Percentiles rank a stretch among this genome's conserved stretches.
Conservation (phyloP, 2,329 filamentous ascomycete species). For the Neopestalotiopsis sp. region DNA sequence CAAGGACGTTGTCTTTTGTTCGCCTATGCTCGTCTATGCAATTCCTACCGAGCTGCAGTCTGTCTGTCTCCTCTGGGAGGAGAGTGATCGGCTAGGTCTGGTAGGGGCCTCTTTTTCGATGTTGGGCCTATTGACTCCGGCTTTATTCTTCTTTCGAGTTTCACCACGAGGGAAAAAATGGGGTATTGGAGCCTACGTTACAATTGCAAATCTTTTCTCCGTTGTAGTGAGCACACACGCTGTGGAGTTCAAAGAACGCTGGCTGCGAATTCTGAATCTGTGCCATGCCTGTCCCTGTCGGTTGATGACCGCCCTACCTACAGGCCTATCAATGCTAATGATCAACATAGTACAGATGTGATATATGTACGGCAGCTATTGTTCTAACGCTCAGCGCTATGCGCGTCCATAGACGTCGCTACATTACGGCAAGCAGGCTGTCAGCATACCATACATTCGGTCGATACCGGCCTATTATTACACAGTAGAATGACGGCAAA, state of each 20-base stretch:
- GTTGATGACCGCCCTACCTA: neutral
- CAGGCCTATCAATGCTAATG: neutral
- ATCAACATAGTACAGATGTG: constrained; percentile 3
- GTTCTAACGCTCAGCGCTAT: neutral
- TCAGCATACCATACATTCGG: neutral
- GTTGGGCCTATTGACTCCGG: neutral
- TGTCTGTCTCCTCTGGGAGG: neutral
- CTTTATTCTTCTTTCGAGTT: neutral
- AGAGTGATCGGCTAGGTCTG: neutral
- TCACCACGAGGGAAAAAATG: neutral
- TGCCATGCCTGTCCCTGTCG: constrained; percentile 1
- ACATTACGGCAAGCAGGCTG: neutral
- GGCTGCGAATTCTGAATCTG: neutral
- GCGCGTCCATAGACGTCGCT: neutral
- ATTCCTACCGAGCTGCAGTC: neutral
- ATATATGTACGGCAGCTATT: constrained; percentile 1
- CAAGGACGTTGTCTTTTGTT: neutral
- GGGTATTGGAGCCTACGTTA: neutral
- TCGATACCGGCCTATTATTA: neutral
- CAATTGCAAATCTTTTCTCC: constrained; percentile 5
- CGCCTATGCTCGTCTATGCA: neutral
- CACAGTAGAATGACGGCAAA: neutral
- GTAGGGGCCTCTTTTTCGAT: neutral
- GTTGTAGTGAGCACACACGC: neutral
- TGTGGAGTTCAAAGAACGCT: neutral